Percentiles rank a stretch among this genome's conserved stretches.
Conservation (phyloP, 345 rosid species). For the Brassica juncea region DNA sequence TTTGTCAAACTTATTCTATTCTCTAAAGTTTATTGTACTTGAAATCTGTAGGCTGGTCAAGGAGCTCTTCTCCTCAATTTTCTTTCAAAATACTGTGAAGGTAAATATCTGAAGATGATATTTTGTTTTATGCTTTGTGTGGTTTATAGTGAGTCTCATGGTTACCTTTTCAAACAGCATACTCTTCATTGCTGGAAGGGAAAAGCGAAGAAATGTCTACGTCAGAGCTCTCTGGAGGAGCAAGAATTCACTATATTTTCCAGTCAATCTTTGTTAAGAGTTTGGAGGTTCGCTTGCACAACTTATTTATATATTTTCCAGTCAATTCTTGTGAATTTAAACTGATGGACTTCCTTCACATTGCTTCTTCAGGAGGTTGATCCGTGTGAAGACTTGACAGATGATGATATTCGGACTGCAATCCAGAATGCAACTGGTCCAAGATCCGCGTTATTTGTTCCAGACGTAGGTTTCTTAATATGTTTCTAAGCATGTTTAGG, state of each 20-base stretch:
- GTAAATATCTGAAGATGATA: conserved; percentile 41
- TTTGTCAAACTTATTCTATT: no score
- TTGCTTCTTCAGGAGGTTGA: conserved; percentile 55
- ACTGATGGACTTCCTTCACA: conserved; percentile 16
- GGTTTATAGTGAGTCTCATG: conserved; percentile 22
- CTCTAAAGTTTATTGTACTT: no score
- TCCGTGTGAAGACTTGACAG: conserved; percentile 65
- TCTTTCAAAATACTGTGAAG: conserved; percentile 91
- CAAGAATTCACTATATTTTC: conserved; percentile 64
- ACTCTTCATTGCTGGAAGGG: conserved; percentile 65
- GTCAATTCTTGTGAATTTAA: conserved; percentile 5
- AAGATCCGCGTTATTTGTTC: conserved; percentile 61
- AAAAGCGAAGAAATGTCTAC: conserved; percentile 63
- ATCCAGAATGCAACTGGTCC: conserved; percentile 67
- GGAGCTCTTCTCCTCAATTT: conserved; percentile 93
- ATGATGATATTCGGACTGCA: conserved; percentile 67
- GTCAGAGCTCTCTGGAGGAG: conserved; percentile 67
- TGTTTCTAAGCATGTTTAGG: conserved; percentile 14
- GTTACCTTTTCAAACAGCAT: conserved; percentile 43
- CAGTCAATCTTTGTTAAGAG: conserved; percentile 69
- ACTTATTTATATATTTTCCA: neutral
- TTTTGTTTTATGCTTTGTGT: conserved; percentile 17
- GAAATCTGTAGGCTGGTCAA: conserved; percentile 89
- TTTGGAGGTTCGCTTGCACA: conserved; percentile 55
- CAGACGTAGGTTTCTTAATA: conserved; percentile 50